phyloP scores from a whole-genome alignment of 2,329 filamentous ascomycete genomes.

The Fusarium duplospermum region DNA sequence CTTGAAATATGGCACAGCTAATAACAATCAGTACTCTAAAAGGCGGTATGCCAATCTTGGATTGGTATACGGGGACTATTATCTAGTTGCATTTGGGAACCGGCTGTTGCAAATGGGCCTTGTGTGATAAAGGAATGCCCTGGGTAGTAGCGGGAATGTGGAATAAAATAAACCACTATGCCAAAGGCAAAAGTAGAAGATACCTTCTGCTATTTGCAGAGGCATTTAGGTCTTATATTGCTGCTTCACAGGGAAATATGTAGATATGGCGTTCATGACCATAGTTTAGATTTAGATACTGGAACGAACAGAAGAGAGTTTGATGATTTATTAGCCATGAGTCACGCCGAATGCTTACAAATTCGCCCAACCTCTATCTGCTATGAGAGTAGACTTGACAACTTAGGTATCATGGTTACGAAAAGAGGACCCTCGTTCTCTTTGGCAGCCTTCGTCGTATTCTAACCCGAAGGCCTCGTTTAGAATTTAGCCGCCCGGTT shows the following conservation, averaged over 20 bases:
- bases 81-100: conserved; percentile 59
- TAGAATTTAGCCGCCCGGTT: background rate
- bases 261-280: background rate
- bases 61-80: conserved; percentile 63
- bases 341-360: background rate
- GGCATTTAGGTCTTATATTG: too few relatives aligned
- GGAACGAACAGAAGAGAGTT: background rate
- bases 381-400: background rate
- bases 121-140: background rate
- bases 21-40: conserved; percentile 46
- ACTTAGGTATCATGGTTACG: background rate
- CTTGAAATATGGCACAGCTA: conserved; percentile 48
- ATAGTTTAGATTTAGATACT: background rate
- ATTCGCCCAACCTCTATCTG: background rate
- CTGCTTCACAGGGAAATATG: too few relatives aligned
- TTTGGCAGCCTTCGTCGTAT: background rate
- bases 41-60: conserved; percentile 52
- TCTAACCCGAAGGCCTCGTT: background rate
- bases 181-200: too few relatives aligned
- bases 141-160: too few relatives aligned
- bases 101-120: conserved; percentile 54
- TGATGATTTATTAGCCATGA: background rate
- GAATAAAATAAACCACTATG: too few relatives aligned
- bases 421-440: background rate
- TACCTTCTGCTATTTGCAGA: too few relatives aligned